Evolutionary conservation across 2,329 filamentous ascomycete genomes (phyloP).

Genomic region (Talaromyces sp.): DNA sequence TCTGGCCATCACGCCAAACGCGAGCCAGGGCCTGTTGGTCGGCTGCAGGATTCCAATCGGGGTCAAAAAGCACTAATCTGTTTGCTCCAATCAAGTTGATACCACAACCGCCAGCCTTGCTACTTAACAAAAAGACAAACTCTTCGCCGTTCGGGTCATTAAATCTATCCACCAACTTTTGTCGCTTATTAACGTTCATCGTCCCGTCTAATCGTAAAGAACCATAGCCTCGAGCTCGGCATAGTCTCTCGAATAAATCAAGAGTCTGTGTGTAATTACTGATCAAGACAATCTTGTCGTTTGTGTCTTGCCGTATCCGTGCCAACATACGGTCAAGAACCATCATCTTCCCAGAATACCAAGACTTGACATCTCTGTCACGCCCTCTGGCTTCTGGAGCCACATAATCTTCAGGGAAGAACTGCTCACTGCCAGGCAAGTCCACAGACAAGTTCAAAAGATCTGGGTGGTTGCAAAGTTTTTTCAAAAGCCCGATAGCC

Average conservation of each 20-base stretch:
- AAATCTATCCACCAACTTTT: slow-evolving; percentile 96
- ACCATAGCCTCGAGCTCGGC: slow-evolving; percentile 77
- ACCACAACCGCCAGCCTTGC: slow-evolving; percentile 93
- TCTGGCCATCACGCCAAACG: slow-evolving; percentile 98
- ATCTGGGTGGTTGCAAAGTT: slow-evolving; percentile 97
- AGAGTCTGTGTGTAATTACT: slow-evolving; percentile 97
- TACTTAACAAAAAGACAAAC: slow-evolving; percentile 93
- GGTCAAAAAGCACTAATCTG: slow-evolving; percentile 90
- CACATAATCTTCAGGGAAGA: slow-evolving; percentile 80
- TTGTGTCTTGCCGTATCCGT: slow-evolving; percentile 89
- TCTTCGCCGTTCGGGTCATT: slow-evolving; percentile 87
- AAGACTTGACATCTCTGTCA: slow-evolving; percentile 86
- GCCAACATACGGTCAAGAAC: slow-evolving; percentile 98
- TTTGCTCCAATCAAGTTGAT: slow-evolving; percentile 94
- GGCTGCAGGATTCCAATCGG: slow-evolving; percentile 95
- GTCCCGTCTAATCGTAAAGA: slow-evolving; percentile 86
- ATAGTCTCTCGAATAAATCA: slow-evolving; percentile 88
- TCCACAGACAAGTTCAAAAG: slow-evolving; percentile 78
- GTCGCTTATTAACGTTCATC: slow-evolving; percentile 95
- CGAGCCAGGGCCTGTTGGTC: slow-evolving; percentile 95
- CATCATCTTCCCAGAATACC: slow-evolving; percentile 98
- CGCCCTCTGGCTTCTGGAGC: slow-evolving; percentile 81
- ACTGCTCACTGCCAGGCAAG: slow-evolving; percentile 76
- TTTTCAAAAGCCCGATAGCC: slow-evolving; percentile 94
- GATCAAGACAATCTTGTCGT: slow-evolving; percentile 98